A percentile compares a stretch with the other conserved stretches of the same genome.
phyloP scores from a whole-genome alignment of 768 basidiomycete species.

The Rhizopogon salebrosus region DNA sequence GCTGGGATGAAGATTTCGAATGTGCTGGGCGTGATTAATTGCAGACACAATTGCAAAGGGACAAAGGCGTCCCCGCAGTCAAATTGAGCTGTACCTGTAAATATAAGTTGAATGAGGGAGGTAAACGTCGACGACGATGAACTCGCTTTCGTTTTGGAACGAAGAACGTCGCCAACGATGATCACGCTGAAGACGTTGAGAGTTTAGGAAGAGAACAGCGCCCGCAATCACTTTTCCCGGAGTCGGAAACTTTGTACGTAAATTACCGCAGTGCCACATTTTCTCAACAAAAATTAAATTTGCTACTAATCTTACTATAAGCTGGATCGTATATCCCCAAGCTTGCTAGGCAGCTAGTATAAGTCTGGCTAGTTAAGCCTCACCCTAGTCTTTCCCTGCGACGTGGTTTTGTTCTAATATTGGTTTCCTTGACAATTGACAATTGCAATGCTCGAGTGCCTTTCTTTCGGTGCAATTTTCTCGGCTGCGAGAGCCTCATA shows the following conservation, averaged over 20 bases:
- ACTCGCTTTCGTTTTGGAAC: not conserved
- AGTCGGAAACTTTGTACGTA: slow-evolving; percentile 23
- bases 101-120: not conserved
- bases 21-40: slow-evolving; percentile 21
- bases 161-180: slow-evolving; percentile 3
- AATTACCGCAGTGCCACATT: slow-evolving; percentile 11
- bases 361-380: too few species aligned
- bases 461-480: too few species aligned
- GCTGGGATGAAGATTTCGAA: slow-evolving; percentile 25
- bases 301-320: not conserved
- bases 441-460: not conserved
- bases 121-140: not conserved
- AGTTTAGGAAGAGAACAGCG: slow-evolving; percentile 9
- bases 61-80: slow-evolving; percentile 7
- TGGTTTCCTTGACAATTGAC: not conserved
- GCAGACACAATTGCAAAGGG: slow-evolving; percentile 40
- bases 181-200: slow-evolving; percentile 5
- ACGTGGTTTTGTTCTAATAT: not conserved
- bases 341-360: too few species aligned
- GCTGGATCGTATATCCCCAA: too few species aligned
- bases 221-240: slow-evolving; percentile 15
- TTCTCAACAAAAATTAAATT: slow-evolving; percentile 6
- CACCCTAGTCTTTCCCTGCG: too few species aligned
- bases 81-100: not conserved
- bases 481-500: too few species aligned